Evolutionary conservation across 1,284 basidiomycete species (phyloP).

Genomic region (Ustilago curta): DNA sequence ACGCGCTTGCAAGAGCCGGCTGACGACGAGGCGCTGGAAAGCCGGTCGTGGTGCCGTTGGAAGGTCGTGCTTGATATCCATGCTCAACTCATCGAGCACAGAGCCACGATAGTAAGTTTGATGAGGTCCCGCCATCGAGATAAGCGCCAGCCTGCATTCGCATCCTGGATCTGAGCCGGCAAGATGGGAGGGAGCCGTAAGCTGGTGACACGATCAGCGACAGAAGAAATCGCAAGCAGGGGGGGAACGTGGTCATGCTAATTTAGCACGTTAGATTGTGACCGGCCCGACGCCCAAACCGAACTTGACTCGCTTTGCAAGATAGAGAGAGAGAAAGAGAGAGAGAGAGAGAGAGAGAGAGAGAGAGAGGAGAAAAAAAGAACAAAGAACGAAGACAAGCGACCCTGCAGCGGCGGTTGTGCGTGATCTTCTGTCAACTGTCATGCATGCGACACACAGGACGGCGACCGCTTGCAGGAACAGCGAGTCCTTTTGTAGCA

Average conservation of each 20-base stretch:
- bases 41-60: too few relatives aligned
- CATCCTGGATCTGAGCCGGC: too few relatives aligned
- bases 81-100: slow-evolving; percentile 1
- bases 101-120: background rate
- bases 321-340: background rate
- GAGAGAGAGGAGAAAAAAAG: background rate
- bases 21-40: too few relatives aligned
- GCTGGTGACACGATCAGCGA: background rate
- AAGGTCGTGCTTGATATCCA: background rate
- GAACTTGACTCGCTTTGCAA: background rate
- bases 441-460: slow-evolving; percentile 7
- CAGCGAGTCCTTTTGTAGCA: background rate
- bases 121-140: background rate
- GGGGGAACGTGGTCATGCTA: slow-evolving; percentile 4
- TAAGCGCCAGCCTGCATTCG: background rate
- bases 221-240: background rate
- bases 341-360: background rate
- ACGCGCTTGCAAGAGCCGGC: too few relatives aligned
- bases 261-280: background rate
- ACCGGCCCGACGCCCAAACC: too few relatives aligned
- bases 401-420: slow-evolving; percentile 11
- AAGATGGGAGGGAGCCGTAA: too few relatives aligned
- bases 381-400: background rate
- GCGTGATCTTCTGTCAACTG: slow-evolving; percentile 7
- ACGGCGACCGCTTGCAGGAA: background rate